phyloP scores from a whole-genome alignment of 371 early-diverging fungal genomes.

The Vairimorpha necatrix region DNA sequence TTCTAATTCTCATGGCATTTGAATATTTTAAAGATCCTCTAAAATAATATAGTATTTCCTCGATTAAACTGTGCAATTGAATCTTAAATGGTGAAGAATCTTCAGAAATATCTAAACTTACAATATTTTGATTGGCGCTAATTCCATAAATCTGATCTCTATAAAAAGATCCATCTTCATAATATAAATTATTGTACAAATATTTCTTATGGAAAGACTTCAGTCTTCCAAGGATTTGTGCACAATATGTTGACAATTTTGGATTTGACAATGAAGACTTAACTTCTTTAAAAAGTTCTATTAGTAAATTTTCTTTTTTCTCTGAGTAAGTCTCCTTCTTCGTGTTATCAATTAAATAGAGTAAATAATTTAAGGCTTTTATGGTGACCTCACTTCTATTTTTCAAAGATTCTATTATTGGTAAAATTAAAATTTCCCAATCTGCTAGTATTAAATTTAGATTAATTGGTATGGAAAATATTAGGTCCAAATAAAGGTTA shows the following conservation, averaged over 20 bases:
- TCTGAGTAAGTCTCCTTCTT: slow-evolving; percentile 13
- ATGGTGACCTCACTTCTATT: neutral
- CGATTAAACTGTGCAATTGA: neutral
- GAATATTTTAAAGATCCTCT: neutral
- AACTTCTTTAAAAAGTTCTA: neutral
- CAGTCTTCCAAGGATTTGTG: slow-evolving; percentile 33
- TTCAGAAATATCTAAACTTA: neutral
- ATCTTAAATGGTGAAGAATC: neutral
- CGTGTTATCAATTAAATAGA: slow-evolving; percentile 25
- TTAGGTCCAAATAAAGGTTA: slow-evolving; percentile 19
- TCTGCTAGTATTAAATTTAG: slow-evolving; percentile 20
- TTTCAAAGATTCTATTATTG: slow-evolving; percentile 15
- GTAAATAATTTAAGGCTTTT: slow-evolving; percentile 16
- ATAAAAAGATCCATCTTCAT: neutral
- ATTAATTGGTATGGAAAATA: slow-evolving; percentile 33
- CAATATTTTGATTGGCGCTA: neutral
- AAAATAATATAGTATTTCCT: slow-evolving; percentile 5
- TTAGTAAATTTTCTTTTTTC: neutral
- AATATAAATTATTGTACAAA: neutral
- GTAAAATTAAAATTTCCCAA: slow-evolving; percentile 14
- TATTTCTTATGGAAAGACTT: slow-evolving; percentile 29
- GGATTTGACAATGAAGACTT: neutral
- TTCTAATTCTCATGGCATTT: neutral
- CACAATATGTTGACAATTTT: neutral
- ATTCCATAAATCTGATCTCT: neutral